These are phyloP conservation scores for Globisporangium spiculum DNA, from an alignment of 352 stramenopile genomes.

Conservation along the genomic window DNA sequence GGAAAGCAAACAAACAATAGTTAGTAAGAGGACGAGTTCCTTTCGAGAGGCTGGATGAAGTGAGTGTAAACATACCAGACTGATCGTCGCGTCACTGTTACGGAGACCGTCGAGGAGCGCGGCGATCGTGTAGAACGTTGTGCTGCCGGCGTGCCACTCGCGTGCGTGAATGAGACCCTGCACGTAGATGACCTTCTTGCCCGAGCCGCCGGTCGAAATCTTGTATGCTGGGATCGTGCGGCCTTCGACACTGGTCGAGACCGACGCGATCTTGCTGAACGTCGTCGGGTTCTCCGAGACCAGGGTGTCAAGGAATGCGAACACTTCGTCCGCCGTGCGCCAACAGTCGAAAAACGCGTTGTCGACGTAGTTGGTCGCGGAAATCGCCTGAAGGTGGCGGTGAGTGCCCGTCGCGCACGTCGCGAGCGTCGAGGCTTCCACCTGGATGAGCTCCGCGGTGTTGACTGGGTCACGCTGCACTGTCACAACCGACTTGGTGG, in stretches of 20 bases:
- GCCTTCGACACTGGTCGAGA: conserved; percentile 14
- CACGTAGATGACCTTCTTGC: conserved; percentile 19
- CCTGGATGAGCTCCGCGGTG: conserved; percentile 1
- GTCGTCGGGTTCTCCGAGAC: conserved; percentile 7
- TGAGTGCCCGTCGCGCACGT: conserved; percentile 1
- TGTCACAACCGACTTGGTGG: neutral
- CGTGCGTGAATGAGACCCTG: conserved; percentile 21
- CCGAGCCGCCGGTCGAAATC: conserved; percentile 9
- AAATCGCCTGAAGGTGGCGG: conserved; percentile 2
- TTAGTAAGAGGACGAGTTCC: neutral
- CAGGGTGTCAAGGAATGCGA: conserved; percentile 25
- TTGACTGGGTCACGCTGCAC: neutral
- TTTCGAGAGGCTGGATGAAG: neutral
- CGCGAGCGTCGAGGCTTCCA: conserved; percentile 5
- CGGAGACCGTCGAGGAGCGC: conserved; percentile 23
- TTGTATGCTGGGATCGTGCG: conserved; percentile 26
- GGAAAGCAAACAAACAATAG: neutral
- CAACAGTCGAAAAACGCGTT: conserved; percentile 35
- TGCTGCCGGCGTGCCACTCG: conserved; percentile 16
- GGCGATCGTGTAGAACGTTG: conserved; percentile 13
- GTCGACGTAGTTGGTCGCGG: conserved; percentile 14
- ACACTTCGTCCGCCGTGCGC: conserved; percentile 23
- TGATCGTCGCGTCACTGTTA: conserved; percentile 12
- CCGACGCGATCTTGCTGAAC: conserved; percentile 15
- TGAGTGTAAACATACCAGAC: neutral